A percentile compares a stretch with the other conserved stretches of the same genome.
These are phyloP conservation scores for Neospora caninum DNA, from an alignment of 169 alveolate species.

Conservation along the genomic window DNA sequence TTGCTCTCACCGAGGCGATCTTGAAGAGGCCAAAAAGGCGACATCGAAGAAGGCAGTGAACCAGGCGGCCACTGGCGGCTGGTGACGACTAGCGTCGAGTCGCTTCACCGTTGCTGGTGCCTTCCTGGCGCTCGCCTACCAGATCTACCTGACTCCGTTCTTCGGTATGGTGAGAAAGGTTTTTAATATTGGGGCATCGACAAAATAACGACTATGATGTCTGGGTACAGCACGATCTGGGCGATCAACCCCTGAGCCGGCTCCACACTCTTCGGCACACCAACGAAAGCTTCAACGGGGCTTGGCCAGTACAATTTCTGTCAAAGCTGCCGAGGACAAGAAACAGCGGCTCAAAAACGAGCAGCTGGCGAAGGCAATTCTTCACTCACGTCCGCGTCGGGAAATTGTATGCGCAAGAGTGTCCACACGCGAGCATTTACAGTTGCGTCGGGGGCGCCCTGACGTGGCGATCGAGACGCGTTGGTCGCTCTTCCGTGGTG, in stretches of 20 bases:
- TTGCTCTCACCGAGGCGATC: too few relatives aligned
- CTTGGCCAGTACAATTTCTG: not conserved
- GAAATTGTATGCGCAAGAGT: not conserved
- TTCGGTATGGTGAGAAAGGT: too few relatives aligned
- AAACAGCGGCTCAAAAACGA: not conserved
- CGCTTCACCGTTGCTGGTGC: too few relatives aligned
- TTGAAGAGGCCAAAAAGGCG: too few relatives aligned
- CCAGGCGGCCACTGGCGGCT: too few relatives aligned
- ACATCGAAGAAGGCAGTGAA: too few relatives aligned
- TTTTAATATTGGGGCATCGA: too few relatives aligned
- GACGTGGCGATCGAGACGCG: not conserved
- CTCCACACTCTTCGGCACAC: not conserved
- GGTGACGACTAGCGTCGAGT: too few relatives aligned
- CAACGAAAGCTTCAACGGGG: not conserved
- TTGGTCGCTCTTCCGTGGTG: not conserved
- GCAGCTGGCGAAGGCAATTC: not conserved
- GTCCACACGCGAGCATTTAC: not conserved
- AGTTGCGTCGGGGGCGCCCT: not conserved
- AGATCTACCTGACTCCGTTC: too few relatives aligned
- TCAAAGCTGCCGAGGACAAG: not conserved
- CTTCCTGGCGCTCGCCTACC: too few relatives aligned
- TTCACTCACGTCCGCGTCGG: not conserved
- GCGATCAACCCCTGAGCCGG: not conserved
- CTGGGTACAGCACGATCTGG: not conserved
- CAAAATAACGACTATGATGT: not conserved